Evolutionary conservation across 1,284 basidiomycete genomes (phyloP), one percentile per base, ranked within the genome.

Genomic region (Austroboletus olivaceoglutinosus): DNA sequence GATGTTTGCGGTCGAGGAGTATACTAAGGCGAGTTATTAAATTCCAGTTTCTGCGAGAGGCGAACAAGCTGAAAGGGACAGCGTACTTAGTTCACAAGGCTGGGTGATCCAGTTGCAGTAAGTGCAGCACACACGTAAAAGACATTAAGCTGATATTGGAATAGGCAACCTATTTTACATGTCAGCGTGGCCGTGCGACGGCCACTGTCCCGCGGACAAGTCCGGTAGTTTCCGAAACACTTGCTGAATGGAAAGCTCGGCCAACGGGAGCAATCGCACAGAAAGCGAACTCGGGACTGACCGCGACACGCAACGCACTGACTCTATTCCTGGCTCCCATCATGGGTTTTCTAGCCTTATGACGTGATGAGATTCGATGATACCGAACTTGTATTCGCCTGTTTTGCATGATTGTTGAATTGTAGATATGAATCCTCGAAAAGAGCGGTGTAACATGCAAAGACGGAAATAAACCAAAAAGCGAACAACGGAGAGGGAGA

Each of bases 141-240:
- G 8, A 27, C 30, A 29, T 16, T 18, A 40, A 38, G 8, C 47
- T 48, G 19, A 66, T 12, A 15, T 44, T 34, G 19, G 30, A 21
- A 13, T 52, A 85, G 80, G 82, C 80, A 48, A 85, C 76, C 58
- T 93, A 91, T 75, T 81, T 91, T 65, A 82, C 78, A 21, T 89
- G 91, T 57, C 81, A 89, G 66, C 78, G 82, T 61, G 87, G 88
- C 39, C 75, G 75, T 4, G 73, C 78, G 15, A 84, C 81, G 30
- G 71, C 64, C 42, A 72, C 78, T 39, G 64, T 82, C 48, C 70
- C 78, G 27, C 58, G 80, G 18, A 90, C 88, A 31, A 80, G 80
- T 25, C 64, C 85, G 13, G 86, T 90, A 23, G 71, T 81, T 54
- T 77, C 81, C 19, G 76, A 82, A 31, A 88, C 86, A 4, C 74